phyloP scores from a whole-genome alignment of 2,329 filamentous ascomycete genomes.

The Colletotrichum scovillei region DNA sequence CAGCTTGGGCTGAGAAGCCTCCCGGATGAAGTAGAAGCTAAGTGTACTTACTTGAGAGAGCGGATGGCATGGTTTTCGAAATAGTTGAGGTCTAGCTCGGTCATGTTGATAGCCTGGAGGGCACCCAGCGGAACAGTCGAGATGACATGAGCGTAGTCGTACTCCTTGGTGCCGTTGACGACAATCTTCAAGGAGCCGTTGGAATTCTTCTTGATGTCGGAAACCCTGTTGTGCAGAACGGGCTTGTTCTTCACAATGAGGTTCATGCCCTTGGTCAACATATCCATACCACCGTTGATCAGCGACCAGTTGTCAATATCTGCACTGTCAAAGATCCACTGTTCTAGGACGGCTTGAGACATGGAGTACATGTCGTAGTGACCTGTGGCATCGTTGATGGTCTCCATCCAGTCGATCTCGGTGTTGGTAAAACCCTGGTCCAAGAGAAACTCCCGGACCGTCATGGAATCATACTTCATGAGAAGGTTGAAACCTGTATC shows the following conservation, averaged over 20 bases:
- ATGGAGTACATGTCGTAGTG: conserved; percentile 40
- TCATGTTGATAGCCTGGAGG: conserved; percentile 41
- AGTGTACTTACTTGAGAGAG: conserved; percentile 37
- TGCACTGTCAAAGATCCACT: conserved; percentile 41
- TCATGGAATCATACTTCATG: conserved; percentile 39
- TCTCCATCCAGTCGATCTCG: conserved; percentile 45
- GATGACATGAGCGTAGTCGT: conserved; percentile 39
- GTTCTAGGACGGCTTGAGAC: conserved; percentile 38
- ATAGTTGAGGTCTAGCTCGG: conserved; percentile 42
- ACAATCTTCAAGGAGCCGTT: conserved; percentile 37
- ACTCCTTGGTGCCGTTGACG: conserved; percentile 37
- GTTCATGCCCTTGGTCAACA: conserved; percentile 43
- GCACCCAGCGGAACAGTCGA: conserved; percentile 41
- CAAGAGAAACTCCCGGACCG: conserved; percentile 38
- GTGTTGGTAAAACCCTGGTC: conserved; percentile 42
- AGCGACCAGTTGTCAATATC: conserved; percentile 42
- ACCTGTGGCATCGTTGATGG: conserved; percentile 39
- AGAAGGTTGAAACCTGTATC: conserved; percentile 36
- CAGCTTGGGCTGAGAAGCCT: neutral
- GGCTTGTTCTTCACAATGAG: conserved; percentile 39
- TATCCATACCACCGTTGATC: conserved; percentile 45
- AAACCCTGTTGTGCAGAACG: conserved; percentile 37
- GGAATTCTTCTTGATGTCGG: conserved; percentile 36
- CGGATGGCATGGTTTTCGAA: conserved; percentile 45
- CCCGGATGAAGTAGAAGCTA: too few relatives aligned